Base-by-base conservation (phyloP, 2,329 filamentous ascomycete genomes). In the Leptographium lundbergii region DNA sequence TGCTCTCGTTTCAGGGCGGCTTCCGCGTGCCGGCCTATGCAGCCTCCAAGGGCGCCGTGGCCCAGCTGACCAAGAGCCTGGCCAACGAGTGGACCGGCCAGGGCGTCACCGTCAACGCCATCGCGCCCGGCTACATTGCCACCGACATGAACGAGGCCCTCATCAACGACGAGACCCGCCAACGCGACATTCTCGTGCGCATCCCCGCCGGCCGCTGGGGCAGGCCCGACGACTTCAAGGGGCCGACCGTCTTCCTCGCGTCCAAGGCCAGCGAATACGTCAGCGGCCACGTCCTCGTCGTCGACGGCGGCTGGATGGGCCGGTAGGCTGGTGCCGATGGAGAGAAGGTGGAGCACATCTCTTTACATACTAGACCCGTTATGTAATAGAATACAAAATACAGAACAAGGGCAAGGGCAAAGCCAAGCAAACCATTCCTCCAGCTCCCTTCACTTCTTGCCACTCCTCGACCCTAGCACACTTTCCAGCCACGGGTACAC, bases 61-160 rank as follows among this genome's bases (percentile, higher is more conserved):
- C 83, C 6, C 90, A 95, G 74, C 72, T 95, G 61, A 95, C 89
- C 57, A 95, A 94, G 74, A 86, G 86, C 29, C 77, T 96, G 60
- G 84, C 85, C 54, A 96, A 96, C 69, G 89, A 95, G 74, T 96
- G 91, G 91, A 83, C 85, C 0, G 71, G 76, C n/a, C 80, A 84
- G 67, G 90, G 90, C 2, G 80, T 96, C 62, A 89, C 81, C 1
- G 90, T 96, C 48, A 96, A 96, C 70, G 89, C 87, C 9, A 89
- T 96, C 68, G 90, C 91, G 2, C 91, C 91, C 0, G 91, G 91
- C 0, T 96, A 96, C 71, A 89, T 95, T 66, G 88, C 82, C 56
- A 96, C 91, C n/a, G 91, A 96, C 61, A 96, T 96, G 91, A 96
- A 96, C 70, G 80, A 79, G 64, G 91, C 90, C 3, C 72, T 96